Evolutionary conservation across 768 basidiomycete species (phyloP), one percentile per base, ranked within the genome.

Genomic region (Pleurotus citrinopileatus): DNA sequence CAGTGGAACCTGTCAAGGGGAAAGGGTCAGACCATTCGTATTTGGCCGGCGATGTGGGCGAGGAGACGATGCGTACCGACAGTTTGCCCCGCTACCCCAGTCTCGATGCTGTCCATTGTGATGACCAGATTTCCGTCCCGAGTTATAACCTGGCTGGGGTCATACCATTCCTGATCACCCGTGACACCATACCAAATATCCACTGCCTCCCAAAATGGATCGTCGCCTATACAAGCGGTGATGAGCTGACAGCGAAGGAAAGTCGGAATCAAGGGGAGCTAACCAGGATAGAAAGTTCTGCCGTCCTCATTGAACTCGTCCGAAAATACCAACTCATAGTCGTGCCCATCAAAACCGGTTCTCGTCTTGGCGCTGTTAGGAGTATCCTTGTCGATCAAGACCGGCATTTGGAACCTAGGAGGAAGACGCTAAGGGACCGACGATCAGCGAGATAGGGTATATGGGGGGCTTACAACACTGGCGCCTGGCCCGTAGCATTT

Each of bases 241-340:
- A n/a, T n/a, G n/a, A n/a, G n/a, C n/a, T n/a, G n/a, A n/a, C n/a
- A n/a, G 29, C 13, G 17, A 36, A 29, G 40, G 20, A 25, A 34
- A 25, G 36, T 46, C n/a, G 20, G 40, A 47, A 50, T 52, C 36
- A 48, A 10, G 15, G 26, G 17, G 28, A 26, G 53, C 63, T 2
- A 42, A 61, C 69, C 73, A 40, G 82, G 75, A 61, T 80, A 83
- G 64, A 88, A 87, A 4, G 84, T 76, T 28, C 86, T 67, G 3
- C 87, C 88, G 1, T 82, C 81, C 20, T 59, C 63, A 52, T 88
- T 78, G 67, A 92, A 92, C 71, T 91, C 89, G 67, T 91, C 89
- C 3, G 80, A 83, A 64, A 89, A 92, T 23, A 89, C 83, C 46
- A 86, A 73, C 26, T 82, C 74, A 63, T 92, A 94, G 0, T 75